Evolutionary conservation across 2,329 filamentous ascomycete genomes (phyloP).

Genomic region (Tricladium varicosporioides): DNA sequence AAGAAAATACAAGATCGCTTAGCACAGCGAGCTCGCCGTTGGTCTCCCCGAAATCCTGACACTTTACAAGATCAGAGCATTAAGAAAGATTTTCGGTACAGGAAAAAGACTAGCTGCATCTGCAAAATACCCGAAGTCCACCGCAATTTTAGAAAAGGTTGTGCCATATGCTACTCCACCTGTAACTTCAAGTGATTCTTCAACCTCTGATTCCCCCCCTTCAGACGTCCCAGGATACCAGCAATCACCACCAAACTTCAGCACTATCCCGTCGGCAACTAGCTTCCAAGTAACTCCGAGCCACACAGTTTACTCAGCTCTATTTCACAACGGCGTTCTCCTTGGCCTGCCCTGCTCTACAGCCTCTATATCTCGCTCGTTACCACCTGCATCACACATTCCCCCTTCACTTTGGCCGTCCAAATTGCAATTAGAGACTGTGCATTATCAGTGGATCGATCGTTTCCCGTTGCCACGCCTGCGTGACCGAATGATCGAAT

Average conservation of each 20-base stretch:
- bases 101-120: neutral
- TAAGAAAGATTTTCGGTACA: neutral
- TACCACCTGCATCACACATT: neutral
- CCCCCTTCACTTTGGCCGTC: slow-evolving; percentile 14
- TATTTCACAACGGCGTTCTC: slow-evolving; percentile 19
- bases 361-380: neutral
- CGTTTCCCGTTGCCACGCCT: slow-evolving; percentile 16
- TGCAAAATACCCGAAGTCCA: neutral
- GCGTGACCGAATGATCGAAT: slow-evolving; percentile 17
- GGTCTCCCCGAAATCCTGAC: neutral
- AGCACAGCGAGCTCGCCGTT: slow-evolving; percentile 23
- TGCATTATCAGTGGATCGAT: slow-evolving; percentile 20
- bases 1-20: slow-evolving; percentile 25
- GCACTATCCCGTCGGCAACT: neutral
- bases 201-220: neutral
- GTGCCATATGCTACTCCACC: neutral
- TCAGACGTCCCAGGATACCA: neutral
- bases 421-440: slow-evolving; percentile 6
- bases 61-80: neutral
- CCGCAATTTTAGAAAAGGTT: neutral
- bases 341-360: slow-evolving; percentile 16
- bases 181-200: neutral
- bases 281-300: neutral
- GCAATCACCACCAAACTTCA: neutral
- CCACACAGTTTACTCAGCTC: slow-evolving; percentile 15